A percentile compares a stretch with the other conserved stretches of the same genome.
Evolutionary conservation across 495 filamentous ascomycete species (phyloP).

Genomic region (Podospora bellae-mahoneyi): DNA sequence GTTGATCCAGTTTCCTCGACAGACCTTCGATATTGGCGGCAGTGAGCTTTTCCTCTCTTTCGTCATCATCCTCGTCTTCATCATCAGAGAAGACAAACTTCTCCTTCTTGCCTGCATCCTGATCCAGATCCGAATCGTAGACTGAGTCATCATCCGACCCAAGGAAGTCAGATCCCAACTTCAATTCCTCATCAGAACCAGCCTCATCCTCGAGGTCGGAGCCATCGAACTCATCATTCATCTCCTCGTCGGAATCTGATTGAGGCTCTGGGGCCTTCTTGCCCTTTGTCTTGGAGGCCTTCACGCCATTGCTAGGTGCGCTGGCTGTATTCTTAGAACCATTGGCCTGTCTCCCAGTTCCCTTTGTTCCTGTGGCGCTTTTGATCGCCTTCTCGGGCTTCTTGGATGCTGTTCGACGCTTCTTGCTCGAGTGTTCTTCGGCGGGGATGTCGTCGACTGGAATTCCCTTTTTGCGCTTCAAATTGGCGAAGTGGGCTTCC

Average conservation of each 20-base stretch:
- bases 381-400: conserved; percentile 47
- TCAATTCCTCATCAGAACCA: conserved; percentile 22
- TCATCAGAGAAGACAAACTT: conserved; percentile 89
- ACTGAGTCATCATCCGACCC: conserved; percentile 60
- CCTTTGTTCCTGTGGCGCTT: conserved; percentile 34
- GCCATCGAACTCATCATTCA: conserved; percentile 43
- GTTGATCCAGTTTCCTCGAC: conserved; percentile 72
- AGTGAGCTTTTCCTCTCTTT: conserved; percentile 85
- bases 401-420: conserved; percentile 52
- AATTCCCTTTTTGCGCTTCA: conserved; percentile 71
- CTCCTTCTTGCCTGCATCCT: conserved; percentile 58
- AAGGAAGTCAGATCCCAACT: conserved; percentile 55
- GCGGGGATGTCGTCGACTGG: conserved; percentile 44
- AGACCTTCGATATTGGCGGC: conserved; percentile 95
- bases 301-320: conserved; percentile 36
- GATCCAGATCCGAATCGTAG: conserved; percentile 72
- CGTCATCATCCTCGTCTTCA: conserved; percentile 83
- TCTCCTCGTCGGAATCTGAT: conserved; percentile 52
- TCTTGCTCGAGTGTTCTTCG: conserved; percentile 57
- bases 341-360: conserved; percentile 37
- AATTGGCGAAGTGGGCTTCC: conserved; percentile 68
- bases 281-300: conserved; percentile 43
- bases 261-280: conserved; percentile 45
- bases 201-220: conserved; percentile 40
- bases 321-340: conserved; percentile 29